Evolutionary conservation across 345 rosid genomes (phyloP), one percentile per base, ranked within the genome.

Genomic region (Sonneratia caseolaris): DNA sequence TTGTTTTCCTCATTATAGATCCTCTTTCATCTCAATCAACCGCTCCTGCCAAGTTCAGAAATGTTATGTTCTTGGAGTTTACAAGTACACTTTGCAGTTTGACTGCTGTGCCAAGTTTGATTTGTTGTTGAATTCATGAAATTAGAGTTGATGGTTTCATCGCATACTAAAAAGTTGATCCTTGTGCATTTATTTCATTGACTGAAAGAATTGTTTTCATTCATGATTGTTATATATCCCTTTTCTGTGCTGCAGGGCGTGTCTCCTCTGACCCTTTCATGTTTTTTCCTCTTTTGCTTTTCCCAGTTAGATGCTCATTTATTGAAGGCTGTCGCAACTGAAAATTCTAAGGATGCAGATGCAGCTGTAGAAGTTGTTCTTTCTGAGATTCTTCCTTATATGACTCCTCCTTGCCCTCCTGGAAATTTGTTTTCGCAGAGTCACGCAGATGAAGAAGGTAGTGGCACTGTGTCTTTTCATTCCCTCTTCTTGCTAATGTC

Each of bases 271-370:
- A 27, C 32, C 7, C 51, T 32, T 32, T 24, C 6, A 32, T 18
- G 18, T 18, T 53, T 12, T 24, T 53, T 35, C 12, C 7, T 71
- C 37, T 45, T 24, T 42, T 42, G 7, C 45, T 9, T 27, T 27
- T 27, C 36, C 3, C 84, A 96, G 99, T 76, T 92, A 72, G 99
- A 96, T 83, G 42, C 79, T 9, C 90, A 97, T 51, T 32, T 91
- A 61, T 71, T 96, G 69, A 92, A 83, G 85, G 97, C 98, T 82
- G 91, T 89, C 78, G 97, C 99, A 51, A 86, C 88, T 76, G 96
- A 92, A 77, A 86, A 96, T 75, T 70, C 86, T 16, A 86, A 86
- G 71, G 93, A 92, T 75, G 82, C 79, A 9, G 80, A 91, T 78
- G 73, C 80, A 2, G 99, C 98, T 49, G 99, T 84, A 0, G 91